A percentile compares a stretch with the other conserved stretches of the same genome.
Conservation (phyloP, 1,284 basidiomycete genomes). For the Cutaneotrichosporon sp. region DNA sequence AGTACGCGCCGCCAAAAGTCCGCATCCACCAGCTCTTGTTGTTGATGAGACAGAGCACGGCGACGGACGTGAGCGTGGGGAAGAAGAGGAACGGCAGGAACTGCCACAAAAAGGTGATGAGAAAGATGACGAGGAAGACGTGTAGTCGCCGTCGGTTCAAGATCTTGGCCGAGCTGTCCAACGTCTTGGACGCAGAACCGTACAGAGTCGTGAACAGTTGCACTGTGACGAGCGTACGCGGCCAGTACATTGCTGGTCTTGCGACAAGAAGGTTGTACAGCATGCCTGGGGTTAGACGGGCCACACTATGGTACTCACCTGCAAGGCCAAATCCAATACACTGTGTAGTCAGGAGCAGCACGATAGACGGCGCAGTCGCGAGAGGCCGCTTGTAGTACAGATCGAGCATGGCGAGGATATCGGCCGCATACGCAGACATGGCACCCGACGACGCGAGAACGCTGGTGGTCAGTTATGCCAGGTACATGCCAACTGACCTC, state of each 20-base stretch:
- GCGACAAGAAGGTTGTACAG: slow-evolving; percentile 46
- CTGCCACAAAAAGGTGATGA: slow-evolving; percentile 48
- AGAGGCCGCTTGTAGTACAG: slow-evolving; percentile 49
- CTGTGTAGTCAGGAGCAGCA: slow-evolving; percentile 55
- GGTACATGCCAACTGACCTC: slow-evolving; percentile 24
- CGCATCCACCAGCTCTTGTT: slow-evolving; percentile 47
- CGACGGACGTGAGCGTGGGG: slow-evolving; percentile 51
- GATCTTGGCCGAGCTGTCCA: slow-evolving; percentile 18
- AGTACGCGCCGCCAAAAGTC: slow-evolving; percentile 51
- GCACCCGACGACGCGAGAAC: slow-evolving; percentile 51
- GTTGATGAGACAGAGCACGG: slow-evolving; percentile 50
- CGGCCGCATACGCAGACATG: slow-evolving; percentile 47
- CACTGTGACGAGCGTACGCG: slow-evolving; percentile 50
- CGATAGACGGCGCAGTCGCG: slow-evolving; percentile 47
- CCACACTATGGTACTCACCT: slow-evolving; percentile 32
- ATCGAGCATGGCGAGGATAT: slow-evolving; percentile 50
- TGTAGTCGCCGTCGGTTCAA: slow-evolving; percentile 46
- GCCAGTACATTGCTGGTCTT: slow-evolving; percentile 49
- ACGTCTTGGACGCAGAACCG: slow-evolving; percentile 12
- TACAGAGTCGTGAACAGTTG: slow-evolving; percentile 54
- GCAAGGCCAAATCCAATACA: slow-evolving; percentile 54
- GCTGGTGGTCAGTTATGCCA: slow-evolving; percentile 27
- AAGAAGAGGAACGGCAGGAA: slow-evolving; percentile 52
- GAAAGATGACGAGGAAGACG: slow-evolving; percentile 50
- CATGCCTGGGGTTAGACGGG: slow-evolving; percentile 30